Base-by-base conservation (phyloP, 495 filamentous ascomycete genomes). In the Lophiotrema nucula region DNA sequence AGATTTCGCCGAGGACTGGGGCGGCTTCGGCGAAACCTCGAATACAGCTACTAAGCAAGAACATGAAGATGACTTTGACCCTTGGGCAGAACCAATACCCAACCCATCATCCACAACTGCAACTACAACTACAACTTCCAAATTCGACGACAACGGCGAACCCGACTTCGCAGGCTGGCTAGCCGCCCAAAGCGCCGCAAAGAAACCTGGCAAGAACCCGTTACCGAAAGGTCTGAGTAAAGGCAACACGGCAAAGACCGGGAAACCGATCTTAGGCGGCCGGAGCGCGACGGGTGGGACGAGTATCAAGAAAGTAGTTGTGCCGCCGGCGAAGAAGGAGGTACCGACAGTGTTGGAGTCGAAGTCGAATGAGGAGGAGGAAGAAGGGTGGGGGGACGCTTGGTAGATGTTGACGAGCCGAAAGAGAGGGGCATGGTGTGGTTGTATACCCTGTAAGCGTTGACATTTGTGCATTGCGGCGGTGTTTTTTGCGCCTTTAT, bases 111-210 rank as follows among this genome's bases (percentile, higher is more conserved):
- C 59, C 52, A 52, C 67, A 39, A 48, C 65, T 60, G 50, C 70
- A 3, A 66, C 71, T 10, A 58, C 75, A 15, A 52, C 74, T 15
- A 10, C 64, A 0, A 68, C 76, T 1, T 77, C 75, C 12, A 79
- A 83, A 0, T 95, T 86, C 59, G 88, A 91, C 57, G 89, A 95
- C 65, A 84, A 85, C 26, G 86, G 85, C 2, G 90, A 97, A 66
- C 90, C 90, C 1, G 92, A 97, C 69, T 97, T 97, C 72, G 92
- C 90, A 18, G 90, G 89, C 4, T 95, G 92, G 90, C 71, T 96
- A 39, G 89, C 88, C 10, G 90, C 89, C 15, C 90, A 95, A 71
- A 80, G 84, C 18, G 74, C 86, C 62, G 81, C 87, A 58, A 96
- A 92, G 72, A 69, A 72, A 1, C 61, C 35, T 1, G 46, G 64